Conservation (phyloP, 768 basidiomycete species). For the Lepiota venenata region DNA sequence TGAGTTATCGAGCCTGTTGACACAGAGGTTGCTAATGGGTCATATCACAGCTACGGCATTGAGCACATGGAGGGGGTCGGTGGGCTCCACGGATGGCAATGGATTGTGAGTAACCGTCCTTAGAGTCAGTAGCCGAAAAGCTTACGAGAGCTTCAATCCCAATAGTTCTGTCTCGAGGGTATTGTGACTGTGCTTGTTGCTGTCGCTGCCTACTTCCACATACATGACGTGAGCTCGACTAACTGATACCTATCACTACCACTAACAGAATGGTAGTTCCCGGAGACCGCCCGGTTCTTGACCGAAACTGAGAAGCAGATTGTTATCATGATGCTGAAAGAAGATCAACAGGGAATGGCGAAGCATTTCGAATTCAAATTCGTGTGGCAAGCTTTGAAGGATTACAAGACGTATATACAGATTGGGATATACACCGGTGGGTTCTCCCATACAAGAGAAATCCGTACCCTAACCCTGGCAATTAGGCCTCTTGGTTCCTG, state of each 20-base stretch:
- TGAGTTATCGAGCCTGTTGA: constrained; percentile 13
- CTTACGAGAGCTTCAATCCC: neutral
- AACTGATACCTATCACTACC: neutral
- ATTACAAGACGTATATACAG: constrained; percentile 42
- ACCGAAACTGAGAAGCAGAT: constrained; percentile 37
- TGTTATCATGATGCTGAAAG: constrained; percentile 38
- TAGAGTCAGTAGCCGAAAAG: neutral
- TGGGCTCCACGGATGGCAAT: constrained; percentile 42
- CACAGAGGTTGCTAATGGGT: constrained; percentile 18
- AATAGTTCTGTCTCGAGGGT: constrained; percentile 45
- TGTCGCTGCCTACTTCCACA: constrained; percentile 42
- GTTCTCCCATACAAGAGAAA: constrained; percentile 9
- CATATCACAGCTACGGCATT: constrained; percentile 33
- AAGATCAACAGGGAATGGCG: constrained; percentile 41
- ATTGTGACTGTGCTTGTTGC: constrained; percentile 41
- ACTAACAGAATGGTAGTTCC: constrained; percentile 33
- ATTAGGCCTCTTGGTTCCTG: constrained; percentile 36
- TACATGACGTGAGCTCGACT: constrained; percentile 43
- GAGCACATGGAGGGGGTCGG: constrained; percentile 40
- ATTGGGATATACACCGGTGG: constrained; percentile 40
- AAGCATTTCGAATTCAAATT: constrained; percentile 43
- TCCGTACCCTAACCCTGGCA: neutral
- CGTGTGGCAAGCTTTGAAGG: constrained; percentile 44
- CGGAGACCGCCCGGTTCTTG: constrained; percentile 56
- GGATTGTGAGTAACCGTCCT: constrained; percentile 35